phyloP scores from a whole-genome alignment of 371 early-diverging fungal species.

The Apophysomyces trapeziformis region DNA sequence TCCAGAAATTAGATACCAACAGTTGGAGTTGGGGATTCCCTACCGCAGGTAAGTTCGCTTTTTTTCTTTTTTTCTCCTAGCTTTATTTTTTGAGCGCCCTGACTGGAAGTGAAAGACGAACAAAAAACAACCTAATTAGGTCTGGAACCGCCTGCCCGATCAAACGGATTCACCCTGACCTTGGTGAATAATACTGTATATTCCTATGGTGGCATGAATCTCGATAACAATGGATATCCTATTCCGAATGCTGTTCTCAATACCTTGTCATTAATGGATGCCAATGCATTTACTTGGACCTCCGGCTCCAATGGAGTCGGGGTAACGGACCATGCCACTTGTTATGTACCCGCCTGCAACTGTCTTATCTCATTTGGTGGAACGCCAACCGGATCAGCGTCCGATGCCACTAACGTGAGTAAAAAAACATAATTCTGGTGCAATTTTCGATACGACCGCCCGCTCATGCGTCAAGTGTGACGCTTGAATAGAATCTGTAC shows the following conservation, averaged over 20 bases:
- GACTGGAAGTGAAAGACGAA: constrained; percentile 14
- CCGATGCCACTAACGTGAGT: constrained; percentile 10
- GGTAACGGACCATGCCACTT: constrained; percentile 26
- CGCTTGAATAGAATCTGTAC: constrained; percentile 27
- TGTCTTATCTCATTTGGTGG: constrained; percentile 32
- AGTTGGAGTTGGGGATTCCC: constrained; percentile 31
- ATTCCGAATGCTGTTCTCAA: constrained; percentile 20
- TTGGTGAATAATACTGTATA: constrained; percentile 27
- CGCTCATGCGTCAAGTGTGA: constrained; percentile 6
- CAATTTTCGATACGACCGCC: constrained; percentile 9
- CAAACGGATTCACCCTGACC: constrained; percentile 17
- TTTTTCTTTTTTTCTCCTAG: not conserved
- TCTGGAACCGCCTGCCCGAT: constrained; percentile 16
- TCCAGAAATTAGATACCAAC: constrained; percentile 28
- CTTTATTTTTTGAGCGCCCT: not conserved
- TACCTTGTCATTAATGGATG: constrained; percentile 21
- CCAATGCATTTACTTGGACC: constrained; percentile 25
- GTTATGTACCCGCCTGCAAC: constrained; percentile 26
- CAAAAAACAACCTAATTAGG: constrained; percentile 10
- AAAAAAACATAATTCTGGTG: not conserved
- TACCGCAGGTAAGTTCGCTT: constrained; percentile 15
- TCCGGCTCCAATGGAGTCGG: constrained; percentile 22
- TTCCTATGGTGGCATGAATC: constrained; percentile 24
- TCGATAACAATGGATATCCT: constrained; percentile 19
- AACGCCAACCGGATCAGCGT: constrained; percentile 20